Conservation (phyloP, 83 land plant species). For the Diphasiastrum complanatum region DNA sequence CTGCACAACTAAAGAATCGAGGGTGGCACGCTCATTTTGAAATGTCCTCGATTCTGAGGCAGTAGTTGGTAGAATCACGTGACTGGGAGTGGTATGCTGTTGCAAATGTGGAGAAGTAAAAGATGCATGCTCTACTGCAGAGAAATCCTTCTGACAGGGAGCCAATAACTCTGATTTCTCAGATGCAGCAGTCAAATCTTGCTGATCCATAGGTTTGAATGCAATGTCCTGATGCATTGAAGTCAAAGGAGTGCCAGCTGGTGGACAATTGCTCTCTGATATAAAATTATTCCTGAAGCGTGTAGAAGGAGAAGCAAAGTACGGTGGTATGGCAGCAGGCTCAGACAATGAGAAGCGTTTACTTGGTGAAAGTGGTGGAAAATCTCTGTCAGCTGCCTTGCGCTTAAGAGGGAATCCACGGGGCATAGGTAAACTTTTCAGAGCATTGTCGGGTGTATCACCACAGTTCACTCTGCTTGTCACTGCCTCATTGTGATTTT, state of each 20-base stretch:
- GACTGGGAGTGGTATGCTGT: slow-evolving; percentile 29
- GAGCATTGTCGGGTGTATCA: slow-evolving; percentile 32
- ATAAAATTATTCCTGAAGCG: slow-evolving; percentile 26
- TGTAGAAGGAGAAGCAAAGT: slow-evolving; percentile 35
- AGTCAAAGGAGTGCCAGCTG: slow-evolving; percentile 17
- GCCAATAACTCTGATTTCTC: slow-evolving; percentile 14
- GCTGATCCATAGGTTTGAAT: slow-evolving; percentile 13
- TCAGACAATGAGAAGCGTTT: slow-evolving; percentile 56
- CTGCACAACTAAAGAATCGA: slow-evolving; percentile 92
- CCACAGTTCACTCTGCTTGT: no score
- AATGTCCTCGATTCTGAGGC: slow-evolving; percentile 45
- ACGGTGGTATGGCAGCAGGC: slow-evolving; percentile 39
- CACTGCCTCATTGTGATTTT: no score
- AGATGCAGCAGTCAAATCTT: slow-evolving; percentile 1
- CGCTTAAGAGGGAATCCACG: slow-evolving; percentile 58
- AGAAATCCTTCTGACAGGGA: slow-evolving; percentile 2
- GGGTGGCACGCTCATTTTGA: slow-evolving; percentile 58
- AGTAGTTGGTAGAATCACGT: slow-evolving; percentile 31
- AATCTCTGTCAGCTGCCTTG: slow-evolving; percentile 56
- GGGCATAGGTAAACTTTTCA: slow-evolving; percentile 42
- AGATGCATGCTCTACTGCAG: background rate
- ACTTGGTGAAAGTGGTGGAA: slow-evolving; percentile 31
- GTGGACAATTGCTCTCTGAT: slow-evolving; percentile 23
- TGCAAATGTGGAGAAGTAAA: background rate
- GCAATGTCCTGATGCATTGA: slow-evolving; percentile 5